phyloP scores from a whole-genome alignment of 208 protist species.

The Crithidia sp. region DNA sequence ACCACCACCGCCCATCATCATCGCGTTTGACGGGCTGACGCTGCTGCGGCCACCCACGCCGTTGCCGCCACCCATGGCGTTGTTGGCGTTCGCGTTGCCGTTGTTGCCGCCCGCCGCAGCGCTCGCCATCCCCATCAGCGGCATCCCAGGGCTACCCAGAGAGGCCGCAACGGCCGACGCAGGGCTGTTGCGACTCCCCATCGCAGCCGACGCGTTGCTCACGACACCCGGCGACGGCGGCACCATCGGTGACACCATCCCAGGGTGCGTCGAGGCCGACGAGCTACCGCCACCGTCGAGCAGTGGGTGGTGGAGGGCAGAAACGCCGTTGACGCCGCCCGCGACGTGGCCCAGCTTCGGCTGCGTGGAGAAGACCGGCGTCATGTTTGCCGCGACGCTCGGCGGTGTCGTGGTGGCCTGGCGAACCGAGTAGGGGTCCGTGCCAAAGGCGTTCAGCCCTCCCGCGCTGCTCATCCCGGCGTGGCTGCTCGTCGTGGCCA shows the following conservation, averaged over 20 bases:
- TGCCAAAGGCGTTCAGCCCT: constrained; percentile 21
- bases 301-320: constrained; percentile 17
- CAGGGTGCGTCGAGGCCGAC: constrained; percentile 16
- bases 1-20: neutral
- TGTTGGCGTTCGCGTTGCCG: constrained; percentile 6
- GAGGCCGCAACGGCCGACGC: constrained; percentile 19
- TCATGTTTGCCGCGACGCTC: constrained; percentile 9
- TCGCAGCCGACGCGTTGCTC: constrained; percentile 22
- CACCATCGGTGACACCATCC: constrained; percentile 29
- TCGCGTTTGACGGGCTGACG: constrained; percentile 9
- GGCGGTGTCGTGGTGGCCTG: constrained; percentile 11
- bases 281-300: constrained; percentile 16
- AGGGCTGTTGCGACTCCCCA: constrained; percentile 27
- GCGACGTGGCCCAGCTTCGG: constrained; percentile 24
- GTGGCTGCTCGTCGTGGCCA: neutral
- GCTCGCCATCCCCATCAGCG: neutral
- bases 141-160: constrained; percentile 30
- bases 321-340: constrained; percentile 11
- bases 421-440: constrained; percentile 26
- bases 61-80: neutral
- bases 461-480: neutral
- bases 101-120: constrained; percentile 2
- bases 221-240: constrained; percentile 30
- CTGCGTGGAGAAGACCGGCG: constrained; percentile 51
- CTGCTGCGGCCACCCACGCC: constrained; percentile 2